Conservation (phyloP, 352 stramenopile genomes). For the Phytophthora ohioensis region DNA sequence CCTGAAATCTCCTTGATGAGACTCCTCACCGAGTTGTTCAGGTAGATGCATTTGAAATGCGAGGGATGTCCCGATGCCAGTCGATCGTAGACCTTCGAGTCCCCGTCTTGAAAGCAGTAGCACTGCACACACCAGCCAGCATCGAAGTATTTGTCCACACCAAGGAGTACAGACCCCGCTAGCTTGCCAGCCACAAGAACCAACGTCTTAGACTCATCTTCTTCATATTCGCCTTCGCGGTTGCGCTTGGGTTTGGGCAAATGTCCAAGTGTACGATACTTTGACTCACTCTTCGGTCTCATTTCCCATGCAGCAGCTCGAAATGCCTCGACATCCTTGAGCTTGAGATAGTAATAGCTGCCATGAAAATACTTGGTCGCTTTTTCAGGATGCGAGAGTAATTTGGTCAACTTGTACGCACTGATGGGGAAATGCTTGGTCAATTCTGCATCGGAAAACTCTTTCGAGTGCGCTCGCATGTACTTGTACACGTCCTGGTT, state of each 20-base stretch:
- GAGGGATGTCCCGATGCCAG: constrained; percentile 10
- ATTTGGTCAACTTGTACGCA: constrained; percentile 25
- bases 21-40: constrained; percentile 20
- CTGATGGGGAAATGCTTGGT: constrained; percentile 25
- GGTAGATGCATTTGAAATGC: constrained; percentile 27
- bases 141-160: constrained; percentile 35
- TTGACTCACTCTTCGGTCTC: constrained; percentile 28
- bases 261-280: constrained; percentile 32
- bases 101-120: constrained; percentile 31
- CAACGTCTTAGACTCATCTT: constrained; percentile 14
- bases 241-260: constrained; percentile 25
- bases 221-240: neutral
- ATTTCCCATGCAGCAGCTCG: constrained; percentile 29
- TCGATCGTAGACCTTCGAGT: constrained; percentile 20
- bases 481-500: constrained; percentile 30
- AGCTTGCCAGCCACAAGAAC: constrained; percentile 30
- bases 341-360: constrained; percentile 27
- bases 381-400: constrained; percentile 12
- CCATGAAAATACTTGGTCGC: constrained; percentile 18
- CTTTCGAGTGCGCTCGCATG: constrained; percentile 19
- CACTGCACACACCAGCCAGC: constrained; percentile 30
- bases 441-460: constrained; percentile 25
- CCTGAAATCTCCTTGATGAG: constrained; percentile 26
- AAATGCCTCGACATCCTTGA: constrained; percentile 30
- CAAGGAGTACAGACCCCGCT: constrained; percentile 13